Conservation (phyloP, 106 monocot genomes). For the Hemerocallis citrina region DNA sequence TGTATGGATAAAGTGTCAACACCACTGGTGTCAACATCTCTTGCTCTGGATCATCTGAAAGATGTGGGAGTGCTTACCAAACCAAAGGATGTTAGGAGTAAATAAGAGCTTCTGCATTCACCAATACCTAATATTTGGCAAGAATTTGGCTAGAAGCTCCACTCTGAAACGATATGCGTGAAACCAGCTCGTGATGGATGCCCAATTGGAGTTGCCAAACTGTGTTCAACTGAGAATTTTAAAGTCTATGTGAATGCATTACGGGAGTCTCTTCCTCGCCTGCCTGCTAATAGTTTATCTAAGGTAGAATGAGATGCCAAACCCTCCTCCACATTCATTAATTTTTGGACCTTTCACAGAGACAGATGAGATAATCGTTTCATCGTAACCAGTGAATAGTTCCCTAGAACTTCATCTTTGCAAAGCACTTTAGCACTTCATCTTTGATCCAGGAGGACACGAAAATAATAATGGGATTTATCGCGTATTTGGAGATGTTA, state of each 20-base stretch:
- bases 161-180: conserved; percentile 59
- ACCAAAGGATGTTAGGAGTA: conserved; percentile 54
- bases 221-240: conserved; percentile 42
- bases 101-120: conserved; percentile 29
- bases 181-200: conserved; percentile 90
- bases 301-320: conserved; percentile 87
- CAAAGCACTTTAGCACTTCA: too few species aligned
- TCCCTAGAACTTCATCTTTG: too few species aligned
- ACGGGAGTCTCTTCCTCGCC: conserved; percentile 18
- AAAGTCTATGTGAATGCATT: conserved; percentile 62
- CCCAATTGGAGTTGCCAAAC: conserved; percentile 80
- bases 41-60: conserved; percentile 44
- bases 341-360: conserved; percentile 84
- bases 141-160: conserved; percentile 37
- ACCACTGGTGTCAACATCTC: too few species aligned
- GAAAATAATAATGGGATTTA: too few species aligned
- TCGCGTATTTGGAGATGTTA: too few species aligned
- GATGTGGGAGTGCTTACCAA: conserved; percentile 57
- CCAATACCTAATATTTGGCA: conserved; percentile 38
- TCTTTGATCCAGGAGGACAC: too few species aligned
- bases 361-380: conserved; percentile 69
- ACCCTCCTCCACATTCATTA: conserved; percentile 35
- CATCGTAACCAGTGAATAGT: conserved; percentile 31
- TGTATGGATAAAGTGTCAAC: conserved; percentile 83
- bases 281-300: conserved; percentile 66